Conservation (phyloP, 306 rosid species). For the Pyrus betulifolia region DNA sequence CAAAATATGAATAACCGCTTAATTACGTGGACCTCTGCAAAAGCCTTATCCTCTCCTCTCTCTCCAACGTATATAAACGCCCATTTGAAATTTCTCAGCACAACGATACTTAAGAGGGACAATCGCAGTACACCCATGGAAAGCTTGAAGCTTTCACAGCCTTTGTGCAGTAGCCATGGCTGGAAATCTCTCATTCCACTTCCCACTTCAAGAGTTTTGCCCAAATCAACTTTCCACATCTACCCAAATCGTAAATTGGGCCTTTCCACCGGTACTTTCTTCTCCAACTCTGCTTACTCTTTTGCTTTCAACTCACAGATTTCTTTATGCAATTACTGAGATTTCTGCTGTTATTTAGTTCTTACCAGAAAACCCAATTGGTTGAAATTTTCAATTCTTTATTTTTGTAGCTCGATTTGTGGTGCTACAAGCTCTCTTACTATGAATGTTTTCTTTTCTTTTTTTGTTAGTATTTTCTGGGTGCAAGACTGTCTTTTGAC, state of each 20-base stretch:
- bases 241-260: conserved; percentile 7
- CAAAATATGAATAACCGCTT: not conserved
- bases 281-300: not conserved
- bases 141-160: conserved; percentile 27
- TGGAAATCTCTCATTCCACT: conserved; percentile 17
- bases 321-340: not conserved
- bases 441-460: not conserved
- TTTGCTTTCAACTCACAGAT: not conserved
- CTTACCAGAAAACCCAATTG: not conserved
- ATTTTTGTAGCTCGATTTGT: not conserved
- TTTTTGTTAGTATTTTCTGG: not conserved
- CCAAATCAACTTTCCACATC: conserved; percentile 8
- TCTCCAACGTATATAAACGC: conserved; percentile 20
- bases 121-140: conserved; percentile 19
- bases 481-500: not conserved
- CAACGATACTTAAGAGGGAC: not conserved
- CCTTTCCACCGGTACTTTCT: conserved; percentile 24
- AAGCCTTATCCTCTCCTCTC: conserved; percentile 15
- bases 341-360: not conserved
- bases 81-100: conserved; percentile 3
- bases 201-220: conserved; percentile 10
- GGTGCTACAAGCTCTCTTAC: not conserved
- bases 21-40: conserved; percentile 17
- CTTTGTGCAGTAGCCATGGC: conserved; percentile 7
- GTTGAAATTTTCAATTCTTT: not conserved